Evolutionary conservation across 306 rosid species (phyloP).

Genomic region (Luffa aegyptiaca): DNA sequence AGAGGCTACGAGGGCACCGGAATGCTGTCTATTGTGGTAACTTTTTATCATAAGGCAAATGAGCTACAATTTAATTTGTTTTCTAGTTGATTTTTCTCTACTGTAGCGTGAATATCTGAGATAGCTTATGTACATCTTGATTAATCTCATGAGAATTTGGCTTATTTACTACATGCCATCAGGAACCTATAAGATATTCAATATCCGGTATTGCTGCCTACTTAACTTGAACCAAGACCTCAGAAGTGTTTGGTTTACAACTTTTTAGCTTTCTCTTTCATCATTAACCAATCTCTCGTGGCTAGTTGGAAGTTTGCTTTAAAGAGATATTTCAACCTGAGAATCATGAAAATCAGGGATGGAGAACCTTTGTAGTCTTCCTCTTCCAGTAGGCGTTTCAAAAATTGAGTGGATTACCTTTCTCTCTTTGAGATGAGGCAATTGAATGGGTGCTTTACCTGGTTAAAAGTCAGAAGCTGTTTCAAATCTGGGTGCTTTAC

Average conservation of each 20-base stretch:
- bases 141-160: background rate
- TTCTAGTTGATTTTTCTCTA: background rate
- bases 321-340: background rate
- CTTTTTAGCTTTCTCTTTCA: background rate
- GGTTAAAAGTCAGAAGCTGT: background rate
- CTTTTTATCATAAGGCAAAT: conserved; percentile 16
- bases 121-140: background rate
- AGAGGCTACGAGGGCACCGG: conserved; percentile 89
- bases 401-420: background rate
- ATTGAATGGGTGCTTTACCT: background rate
- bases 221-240: background rate
- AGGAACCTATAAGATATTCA: background rate
- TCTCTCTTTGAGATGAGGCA: background rate
- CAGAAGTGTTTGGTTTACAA: background rate
- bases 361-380: background rate
- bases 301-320: background rate
- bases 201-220: background rate
- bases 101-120: background rate
- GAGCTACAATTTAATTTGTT: conserved; percentile 7
- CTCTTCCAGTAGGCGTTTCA: background rate
- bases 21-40: conserved; percentile 98
- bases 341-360: background rate
- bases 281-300: background rate
- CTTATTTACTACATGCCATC: background rate
- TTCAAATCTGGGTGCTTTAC: background rate